These are phyloP conservation scores for Pythium folliculosum DNA, from an alignment of 352 stramenopile species.

Conservation along the genomic window DNA sequence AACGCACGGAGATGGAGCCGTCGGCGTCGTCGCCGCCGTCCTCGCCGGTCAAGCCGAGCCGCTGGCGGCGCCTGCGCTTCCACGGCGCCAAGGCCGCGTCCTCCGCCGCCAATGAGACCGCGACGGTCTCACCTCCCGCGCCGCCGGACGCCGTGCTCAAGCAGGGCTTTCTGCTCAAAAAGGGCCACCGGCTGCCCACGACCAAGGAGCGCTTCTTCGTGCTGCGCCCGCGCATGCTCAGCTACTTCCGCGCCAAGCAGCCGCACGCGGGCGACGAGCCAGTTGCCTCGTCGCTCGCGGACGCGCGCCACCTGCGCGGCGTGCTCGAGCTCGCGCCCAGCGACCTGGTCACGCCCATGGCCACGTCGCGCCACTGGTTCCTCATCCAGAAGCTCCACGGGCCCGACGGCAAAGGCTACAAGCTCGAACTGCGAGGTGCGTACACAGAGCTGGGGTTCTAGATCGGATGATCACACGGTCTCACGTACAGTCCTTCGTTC, in stretches of 20 bases:
- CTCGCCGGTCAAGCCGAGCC: slow-evolving; percentile 10
- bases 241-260: slow-evolving; percentile 29
- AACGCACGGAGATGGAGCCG: background rate
- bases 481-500: background rate
- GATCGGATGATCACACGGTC: background rate
- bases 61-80: slow-evolving; percentile 31
- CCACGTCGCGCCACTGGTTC: slow-evolving; percentile 60
- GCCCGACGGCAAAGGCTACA: slow-evolving; percentile 57
- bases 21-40: background rate
- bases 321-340: slow-evolving; percentile 49
- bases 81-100: slow-evolving; percentile 7
- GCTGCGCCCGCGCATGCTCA: slow-evolving; percentile 25
- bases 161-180: slow-evolving; percentile 30
- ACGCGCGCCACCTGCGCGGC: slow-evolving; percentile 20
- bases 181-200: slow-evolving; percentile 32
- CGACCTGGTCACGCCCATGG: slow-evolving; percentile 30
- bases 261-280: background rate
- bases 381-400: slow-evolving; percentile 55
- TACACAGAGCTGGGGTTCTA: background rate
- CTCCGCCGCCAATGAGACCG: background rate
- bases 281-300: background rate
- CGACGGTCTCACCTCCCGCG: background rate
- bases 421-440: slow-evolving; percentile 67
- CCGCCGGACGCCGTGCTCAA: slow-evolving; percentile 19
- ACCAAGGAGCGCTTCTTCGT: slow-evolving; percentile 35